Evolutionary conservation across 768 basidiomycete species (phyloP).

Genomic region (Candolleomyces eurysporus): DNA sequence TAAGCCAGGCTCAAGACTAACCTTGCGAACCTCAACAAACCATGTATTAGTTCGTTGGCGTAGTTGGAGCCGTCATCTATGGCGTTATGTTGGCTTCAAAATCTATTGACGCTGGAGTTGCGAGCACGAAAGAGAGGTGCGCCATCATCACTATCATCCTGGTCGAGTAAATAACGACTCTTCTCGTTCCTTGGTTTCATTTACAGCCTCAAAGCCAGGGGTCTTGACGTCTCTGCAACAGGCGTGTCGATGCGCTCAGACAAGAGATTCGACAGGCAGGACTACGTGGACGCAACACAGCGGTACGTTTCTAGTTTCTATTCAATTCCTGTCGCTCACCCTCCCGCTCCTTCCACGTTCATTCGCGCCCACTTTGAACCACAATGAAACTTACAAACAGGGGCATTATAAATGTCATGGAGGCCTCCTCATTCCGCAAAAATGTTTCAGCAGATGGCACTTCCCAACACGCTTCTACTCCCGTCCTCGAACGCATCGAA

Average conservation of each 20-base stretch:
- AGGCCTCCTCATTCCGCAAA: constrained; percentile 33
- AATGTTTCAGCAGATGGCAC: background rate
- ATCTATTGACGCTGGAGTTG: constrained; percentile 39
- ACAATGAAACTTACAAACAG: constrained; percentile 25
- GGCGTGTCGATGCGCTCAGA: constrained; percentile 68
- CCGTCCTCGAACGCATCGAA: background rate
- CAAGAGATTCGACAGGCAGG: constrained; percentile 55
- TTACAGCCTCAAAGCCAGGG: constrained; percentile 53
- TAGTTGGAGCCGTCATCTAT: constrained; percentile 47
- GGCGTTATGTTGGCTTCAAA: constrained; percentile 37
- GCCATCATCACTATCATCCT: constrained; percentile 11
- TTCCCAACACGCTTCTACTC: background rate
- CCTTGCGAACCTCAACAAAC: too few relatives aligned
- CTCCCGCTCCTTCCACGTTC: background rate
- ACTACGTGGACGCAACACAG: constrained; percentile 73
- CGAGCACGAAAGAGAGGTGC: constrained; percentile 56
- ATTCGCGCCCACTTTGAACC: background rate
- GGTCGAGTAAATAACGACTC: constrained; percentile 7
- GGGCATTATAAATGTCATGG: constrained; percentile 47
- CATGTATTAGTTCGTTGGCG: constrained; percentile 17
- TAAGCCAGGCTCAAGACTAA: too few relatives aligned
- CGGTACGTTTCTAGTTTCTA: constrained; percentile 37
- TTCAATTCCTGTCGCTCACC: background rate
- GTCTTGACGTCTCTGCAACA: constrained; percentile 53
- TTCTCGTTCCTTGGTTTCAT: background rate